phyloP scores from a whole-genome alignment of 345 rosid genomes.

The Syzygium aromaticum region DNA sequence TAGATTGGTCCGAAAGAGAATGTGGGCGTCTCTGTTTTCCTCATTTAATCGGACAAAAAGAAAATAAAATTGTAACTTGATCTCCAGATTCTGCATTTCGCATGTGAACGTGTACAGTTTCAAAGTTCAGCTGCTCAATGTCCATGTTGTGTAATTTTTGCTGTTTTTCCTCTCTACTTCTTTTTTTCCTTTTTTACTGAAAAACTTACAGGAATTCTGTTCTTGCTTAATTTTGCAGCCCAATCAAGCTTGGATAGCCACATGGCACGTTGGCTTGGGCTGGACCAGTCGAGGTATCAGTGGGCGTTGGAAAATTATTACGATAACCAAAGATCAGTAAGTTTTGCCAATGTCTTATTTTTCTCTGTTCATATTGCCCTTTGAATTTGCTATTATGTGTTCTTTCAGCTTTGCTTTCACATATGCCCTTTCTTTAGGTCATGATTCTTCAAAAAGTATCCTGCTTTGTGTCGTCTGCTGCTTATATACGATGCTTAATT shows the following conservation, averaged over 20 bases:
- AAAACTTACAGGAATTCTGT: neutral
- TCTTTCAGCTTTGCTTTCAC: neutral
- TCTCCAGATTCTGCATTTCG: neutral
- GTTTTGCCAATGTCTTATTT: neutral
- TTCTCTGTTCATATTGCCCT: neutral
- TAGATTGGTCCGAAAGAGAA: neutral
- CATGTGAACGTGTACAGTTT: neutral
- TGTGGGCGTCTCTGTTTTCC: neutral
- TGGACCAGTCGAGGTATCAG: slow-evolving; percentile 93
- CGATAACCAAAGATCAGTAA: slow-evolving; percentile 67
- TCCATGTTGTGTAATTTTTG: neutral
- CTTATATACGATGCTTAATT: neutral
- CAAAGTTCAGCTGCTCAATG: neutral
- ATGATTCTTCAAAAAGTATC: neutral
- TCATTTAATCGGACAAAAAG: neutral
- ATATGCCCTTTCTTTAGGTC: neutral
- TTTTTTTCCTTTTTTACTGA: neutral
- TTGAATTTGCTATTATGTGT: slow-evolving; percentile 7
- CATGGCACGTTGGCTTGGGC: slow-evolving; percentile 91
- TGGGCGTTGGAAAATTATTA: slow-evolving; percentile 95
- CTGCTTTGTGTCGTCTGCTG: neutral
- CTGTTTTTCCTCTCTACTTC: neutral
- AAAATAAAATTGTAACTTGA: neutral
- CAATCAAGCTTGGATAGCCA: slow-evolving; percentile 91
- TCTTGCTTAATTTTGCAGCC: slow-evolving; percentile 30